These are phyloP conservation scores for Sporothrix brunneoviolacea DNA, from an alignment of 2,329 filamentous ascomycete genomes.

Conservation along the genomic window DNA sequence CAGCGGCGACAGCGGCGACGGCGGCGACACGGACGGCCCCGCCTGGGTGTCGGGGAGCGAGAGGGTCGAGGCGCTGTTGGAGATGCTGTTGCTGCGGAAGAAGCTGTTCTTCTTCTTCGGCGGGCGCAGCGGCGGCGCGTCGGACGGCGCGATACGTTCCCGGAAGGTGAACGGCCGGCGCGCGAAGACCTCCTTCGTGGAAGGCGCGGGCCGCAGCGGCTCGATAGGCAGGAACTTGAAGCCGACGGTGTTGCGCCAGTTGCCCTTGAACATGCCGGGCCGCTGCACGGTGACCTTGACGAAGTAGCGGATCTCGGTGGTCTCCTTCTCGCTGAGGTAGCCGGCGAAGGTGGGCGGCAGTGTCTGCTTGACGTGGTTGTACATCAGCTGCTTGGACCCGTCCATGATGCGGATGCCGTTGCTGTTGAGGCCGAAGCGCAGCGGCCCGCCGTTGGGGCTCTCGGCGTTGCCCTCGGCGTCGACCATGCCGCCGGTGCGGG, in stretches of 20 bases:
- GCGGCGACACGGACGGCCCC: not conserved
- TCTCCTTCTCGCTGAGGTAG: constrained; percentile 76
- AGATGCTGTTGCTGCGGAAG: constrained; percentile 7
- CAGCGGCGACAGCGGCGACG: not conserved
- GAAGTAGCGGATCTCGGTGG: constrained; percentile 89
- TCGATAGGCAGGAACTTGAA: constrained; percentile 93
- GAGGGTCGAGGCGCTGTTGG: constrained; percentile 43
- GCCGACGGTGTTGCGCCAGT: constrained; percentile 61
- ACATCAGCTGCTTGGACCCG: constrained; percentile 54
- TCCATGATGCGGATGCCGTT: constrained; percentile 55
- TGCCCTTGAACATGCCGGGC: constrained; percentile 86
- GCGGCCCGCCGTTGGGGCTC: constrained; percentile 29
- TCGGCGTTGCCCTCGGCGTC: constrained; percentile 45
- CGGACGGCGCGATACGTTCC: constrained; percentile 30
- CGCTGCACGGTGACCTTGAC: constrained; percentile 90
- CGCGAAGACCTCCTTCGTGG: constrained; percentile 76
- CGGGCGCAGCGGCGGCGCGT: constrained; percentile 16
- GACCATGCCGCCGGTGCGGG: constrained; percentile 46
- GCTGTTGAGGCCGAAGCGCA: constrained; percentile 42
- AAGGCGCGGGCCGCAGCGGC: constrained; percentile 62
- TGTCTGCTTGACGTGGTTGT: constrained; percentile 72
- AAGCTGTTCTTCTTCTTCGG: constrained; percentile 44
- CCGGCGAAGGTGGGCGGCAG: constrained; percentile 85
- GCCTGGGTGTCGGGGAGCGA: constrained; percentile 13
- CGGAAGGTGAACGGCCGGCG: constrained; percentile 59